A percentile compares a stretch with the other conserved stretches of the same genome.
Conservation (phyloP, 1,284 basidiomycete species). For the Pholiota adiposa region DNA sequence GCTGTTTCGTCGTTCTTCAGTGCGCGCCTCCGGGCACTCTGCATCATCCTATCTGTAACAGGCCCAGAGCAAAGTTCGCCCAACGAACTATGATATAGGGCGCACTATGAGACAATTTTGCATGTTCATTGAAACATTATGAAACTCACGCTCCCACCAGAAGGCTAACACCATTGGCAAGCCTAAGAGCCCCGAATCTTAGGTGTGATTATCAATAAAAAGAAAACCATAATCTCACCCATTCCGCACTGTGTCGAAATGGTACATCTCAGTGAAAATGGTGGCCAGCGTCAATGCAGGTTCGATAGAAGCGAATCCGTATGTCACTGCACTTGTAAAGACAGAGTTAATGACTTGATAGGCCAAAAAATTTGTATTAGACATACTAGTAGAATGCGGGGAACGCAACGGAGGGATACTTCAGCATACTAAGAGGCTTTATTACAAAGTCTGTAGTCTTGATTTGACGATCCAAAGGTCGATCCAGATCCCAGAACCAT, state of each 20-base stretch:
- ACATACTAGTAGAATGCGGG: constrained; percentile 39
- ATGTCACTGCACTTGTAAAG: constrained; percentile 32
- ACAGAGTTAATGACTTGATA: neutral
- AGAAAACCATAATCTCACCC: constrained; percentile 23
- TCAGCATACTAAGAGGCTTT: constrained; percentile 39
- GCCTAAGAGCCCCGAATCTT: constrained; percentile 19
- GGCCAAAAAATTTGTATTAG: neutral
- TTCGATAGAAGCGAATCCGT: constrained; percentile 40
- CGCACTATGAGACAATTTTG: constrained; percentile 1
- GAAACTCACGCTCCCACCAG: constrained; percentile 35
- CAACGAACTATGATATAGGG: constrained; percentile 24
- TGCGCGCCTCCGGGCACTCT: constrained; percentile 32
- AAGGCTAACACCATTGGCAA: constrained; percentile 39
- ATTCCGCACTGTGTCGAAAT: constrained; percentile 37
- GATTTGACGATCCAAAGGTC: constrained; percentile 30
- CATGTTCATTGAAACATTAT: neutral
- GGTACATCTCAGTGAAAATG: constrained; percentile 35
- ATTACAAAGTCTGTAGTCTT: constrained; percentile 32
- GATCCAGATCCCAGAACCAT: constrained; percentile 33
- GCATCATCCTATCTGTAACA: constrained; percentile 39
- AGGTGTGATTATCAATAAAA: neutral
- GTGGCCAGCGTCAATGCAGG: constrained; percentile 39
- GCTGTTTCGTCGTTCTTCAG: constrained; percentile 27
- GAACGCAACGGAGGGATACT: constrained; percentile 38
- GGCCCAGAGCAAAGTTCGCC: constrained; percentile 39